Conservation (phyloP, 352 stramenopile genomes). For the Pythium brachiatum region DNA sequence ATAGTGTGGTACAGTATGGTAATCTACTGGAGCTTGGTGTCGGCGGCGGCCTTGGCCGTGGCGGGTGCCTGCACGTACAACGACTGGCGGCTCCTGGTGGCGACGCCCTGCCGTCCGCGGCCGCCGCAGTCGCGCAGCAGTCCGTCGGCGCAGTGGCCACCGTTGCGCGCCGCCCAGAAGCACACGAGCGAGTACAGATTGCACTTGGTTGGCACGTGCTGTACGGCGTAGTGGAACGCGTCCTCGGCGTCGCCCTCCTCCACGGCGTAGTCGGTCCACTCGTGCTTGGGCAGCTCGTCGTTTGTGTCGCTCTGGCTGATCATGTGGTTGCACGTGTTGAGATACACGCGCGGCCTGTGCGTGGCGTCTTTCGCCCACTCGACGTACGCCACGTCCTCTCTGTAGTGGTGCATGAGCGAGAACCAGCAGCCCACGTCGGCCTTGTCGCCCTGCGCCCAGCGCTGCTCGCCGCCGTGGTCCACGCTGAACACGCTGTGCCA, state of each 20-base stretch:
- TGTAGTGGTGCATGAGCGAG: conserved; percentile 89
- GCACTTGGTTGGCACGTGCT: conserved; percentile 82
- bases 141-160: conserved; percentile 31
- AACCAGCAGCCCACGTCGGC: conserved; percentile 82
- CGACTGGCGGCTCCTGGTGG: conserved; percentile 55
- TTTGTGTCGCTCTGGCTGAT: conserved; percentile 87
- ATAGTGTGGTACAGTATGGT: background rate
- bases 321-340: conserved; percentile 91
- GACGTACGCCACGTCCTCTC: conserved; percentile 41
- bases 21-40: conserved; percentile 9
- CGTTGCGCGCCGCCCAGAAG: conserved; percentile 74
- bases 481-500: conserved; percentile 69
- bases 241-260: conserved; percentile 60
- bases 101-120: conserved; percentile 49
- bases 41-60: conserved; percentile 16
- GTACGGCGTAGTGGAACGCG: conserved; percentile 76
- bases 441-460: conserved; percentile 84
- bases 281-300: conserved; percentile 60
- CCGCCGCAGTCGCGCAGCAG: conserved; percentile 53
- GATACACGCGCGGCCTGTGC: conserved; percentile 68
- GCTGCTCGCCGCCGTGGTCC: conserved; percentile 75
- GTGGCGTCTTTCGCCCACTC: conserved; percentile 45
- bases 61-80: conserved; percentile 51
- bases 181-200: conserved; percentile 87
- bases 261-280: conserved; percentile 84